Evolutionary conservation across 179 eudicot species (phyloP).

Genomic region (Drosera spatulata): DNA sequence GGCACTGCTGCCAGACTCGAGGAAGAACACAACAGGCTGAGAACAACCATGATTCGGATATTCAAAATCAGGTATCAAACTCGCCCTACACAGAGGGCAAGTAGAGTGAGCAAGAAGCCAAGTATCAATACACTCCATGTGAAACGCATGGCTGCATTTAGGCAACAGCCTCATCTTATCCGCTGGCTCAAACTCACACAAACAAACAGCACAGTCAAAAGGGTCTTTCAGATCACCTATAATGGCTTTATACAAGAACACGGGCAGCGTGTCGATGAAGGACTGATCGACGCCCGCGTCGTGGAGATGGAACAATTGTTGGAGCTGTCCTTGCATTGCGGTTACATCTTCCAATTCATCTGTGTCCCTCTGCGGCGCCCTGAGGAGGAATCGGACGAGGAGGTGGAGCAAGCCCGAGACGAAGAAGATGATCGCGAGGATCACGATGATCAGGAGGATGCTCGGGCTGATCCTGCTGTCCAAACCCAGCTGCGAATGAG

Average conservation of each 20-base stretch:
- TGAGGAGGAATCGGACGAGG: constrained; percentile 42
- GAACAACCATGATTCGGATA: constrained; percentile 9
- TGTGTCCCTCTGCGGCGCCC: constrained; percentile 44
- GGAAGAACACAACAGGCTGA: constrained; percentile 54
- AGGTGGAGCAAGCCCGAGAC: constrained; percentile 60
- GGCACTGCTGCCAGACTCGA: constrained; percentile 43
- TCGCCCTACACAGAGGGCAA: constrained; percentile 74
- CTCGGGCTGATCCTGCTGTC: constrained; percentile 64
- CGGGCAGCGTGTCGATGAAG: constrained; percentile 71
- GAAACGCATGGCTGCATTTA: constrained; percentile 87
- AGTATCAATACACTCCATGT: constrained; percentile 77
- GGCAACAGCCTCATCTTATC: constrained; percentile 68
- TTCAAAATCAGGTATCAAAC: constrained; percentile 30
- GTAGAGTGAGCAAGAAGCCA: constrained; percentile 87
- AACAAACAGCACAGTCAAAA: constrained; percentile 89
- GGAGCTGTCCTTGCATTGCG: constrained; percentile 79
- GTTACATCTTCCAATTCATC: constrained; percentile 48
- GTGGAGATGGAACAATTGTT: constrained; percentile 74
- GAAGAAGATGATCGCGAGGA: constrained; percentile 27
- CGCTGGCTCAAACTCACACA: constrained; percentile 65
- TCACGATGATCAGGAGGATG: constrained; percentile 54
- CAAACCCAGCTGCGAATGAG: constrained; percentile 2
- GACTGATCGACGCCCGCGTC: constrained; percentile 91
- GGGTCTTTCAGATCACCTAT: constrained; percentile 59
- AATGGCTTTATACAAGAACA: constrained; percentile 59